phyloP scores from a whole-genome alignment of 192 early-diverging fungal genomes.

The Coemansia sp. region DNA sequence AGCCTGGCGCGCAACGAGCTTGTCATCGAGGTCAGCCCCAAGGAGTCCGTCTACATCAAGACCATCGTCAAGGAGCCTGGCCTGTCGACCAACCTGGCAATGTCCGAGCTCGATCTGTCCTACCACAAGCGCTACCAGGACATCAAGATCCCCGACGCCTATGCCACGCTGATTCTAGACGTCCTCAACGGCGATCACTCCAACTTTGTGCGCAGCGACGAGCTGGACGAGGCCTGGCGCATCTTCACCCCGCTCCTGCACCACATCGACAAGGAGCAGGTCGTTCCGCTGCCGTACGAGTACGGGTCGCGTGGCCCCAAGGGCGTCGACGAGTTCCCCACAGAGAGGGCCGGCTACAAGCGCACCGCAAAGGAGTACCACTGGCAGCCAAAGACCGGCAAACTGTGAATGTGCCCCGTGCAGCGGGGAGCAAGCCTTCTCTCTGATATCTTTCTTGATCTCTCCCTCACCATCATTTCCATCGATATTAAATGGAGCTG shows the following conservation, averaged over 20 bases:
- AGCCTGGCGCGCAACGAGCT: conserved; percentile 89
- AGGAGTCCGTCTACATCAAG: conserved; percentile 97
- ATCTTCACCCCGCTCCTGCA: conserved; percentile 97
- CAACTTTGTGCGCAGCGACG: conserved; percentile 93
- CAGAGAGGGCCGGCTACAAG: conserved; percentile 54
- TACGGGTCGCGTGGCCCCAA: conserved; percentile 85
- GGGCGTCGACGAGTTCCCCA: conserved; percentile 67
- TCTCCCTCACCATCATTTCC: not conserved
- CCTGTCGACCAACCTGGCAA: conserved; percentile 76
- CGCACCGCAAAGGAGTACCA: conserved; percentile 47
- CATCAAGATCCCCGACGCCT: conserved; percentile 94
- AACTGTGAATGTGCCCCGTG: conserved; percentile 11
- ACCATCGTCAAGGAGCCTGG: conserved; percentile 95
- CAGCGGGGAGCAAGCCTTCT: too few relatives aligned
- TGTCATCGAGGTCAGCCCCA: conserved; percentile 91
- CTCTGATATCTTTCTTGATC: too few relatives aligned
- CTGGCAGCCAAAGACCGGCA: conserved; percentile 48
- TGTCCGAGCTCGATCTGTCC: conserved; percentile 91
- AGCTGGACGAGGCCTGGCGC: conserved; percentile 95
- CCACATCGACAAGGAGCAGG: conserved; percentile 71
- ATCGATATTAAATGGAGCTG: too few relatives aligned
- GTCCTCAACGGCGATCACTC: conserved; percentile 89
- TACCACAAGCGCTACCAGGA: conserved; percentile 88
- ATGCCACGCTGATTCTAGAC: conserved; percentile 94
- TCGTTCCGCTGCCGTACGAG: conserved; percentile 70